Conservation (phyloP, 306 rosid species). For the Quercus gilva region DNA sequence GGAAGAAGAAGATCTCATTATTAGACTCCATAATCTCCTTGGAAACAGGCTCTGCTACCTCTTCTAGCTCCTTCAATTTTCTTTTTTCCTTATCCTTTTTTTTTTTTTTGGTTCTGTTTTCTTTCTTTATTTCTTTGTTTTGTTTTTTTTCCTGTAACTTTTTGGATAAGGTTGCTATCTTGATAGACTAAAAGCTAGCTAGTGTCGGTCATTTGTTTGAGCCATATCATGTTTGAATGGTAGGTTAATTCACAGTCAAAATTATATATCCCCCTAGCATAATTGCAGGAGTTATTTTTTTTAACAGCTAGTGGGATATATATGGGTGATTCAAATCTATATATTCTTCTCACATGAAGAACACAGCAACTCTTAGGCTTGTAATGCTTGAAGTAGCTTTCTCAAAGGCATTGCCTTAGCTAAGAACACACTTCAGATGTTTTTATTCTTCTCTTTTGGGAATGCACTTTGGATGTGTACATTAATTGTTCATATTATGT, state of each 20-base stretch:
- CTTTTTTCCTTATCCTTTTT: not conserved
- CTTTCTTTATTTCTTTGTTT: not conserved
- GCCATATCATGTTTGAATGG: not conserved
- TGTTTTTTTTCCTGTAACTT: too few species aligned
- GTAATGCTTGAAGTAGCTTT: too few species aligned
- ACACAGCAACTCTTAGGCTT: not conserved
- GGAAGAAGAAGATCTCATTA: slow-evolving; percentile 35
- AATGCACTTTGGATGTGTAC: not conserved
- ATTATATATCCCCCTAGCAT: not conserved
- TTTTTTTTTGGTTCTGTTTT: not conserved
- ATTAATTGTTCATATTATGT: not conserved
- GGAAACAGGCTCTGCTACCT: slow-evolving; percentile 28
- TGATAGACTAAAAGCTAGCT: too few species aligned
- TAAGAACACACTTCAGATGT: too few species aligned
- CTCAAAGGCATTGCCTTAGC: too few species aligned
- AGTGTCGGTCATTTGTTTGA: not conserved
- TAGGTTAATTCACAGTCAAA: not conserved
- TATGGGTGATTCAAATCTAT: too few species aligned
- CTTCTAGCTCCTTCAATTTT: not conserved
- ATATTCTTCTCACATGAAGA: not conserved
- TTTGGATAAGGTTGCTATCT: too few species aligned
- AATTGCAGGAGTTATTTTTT: too few species aligned
- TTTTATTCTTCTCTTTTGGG: too few species aligned
- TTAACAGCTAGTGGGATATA: too few species aligned
- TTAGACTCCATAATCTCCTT: slow-evolving; percentile 34